Conservation (phyloP, 2,329 filamentous ascomycete genomes). For the Beauveria sp. region DNA sequence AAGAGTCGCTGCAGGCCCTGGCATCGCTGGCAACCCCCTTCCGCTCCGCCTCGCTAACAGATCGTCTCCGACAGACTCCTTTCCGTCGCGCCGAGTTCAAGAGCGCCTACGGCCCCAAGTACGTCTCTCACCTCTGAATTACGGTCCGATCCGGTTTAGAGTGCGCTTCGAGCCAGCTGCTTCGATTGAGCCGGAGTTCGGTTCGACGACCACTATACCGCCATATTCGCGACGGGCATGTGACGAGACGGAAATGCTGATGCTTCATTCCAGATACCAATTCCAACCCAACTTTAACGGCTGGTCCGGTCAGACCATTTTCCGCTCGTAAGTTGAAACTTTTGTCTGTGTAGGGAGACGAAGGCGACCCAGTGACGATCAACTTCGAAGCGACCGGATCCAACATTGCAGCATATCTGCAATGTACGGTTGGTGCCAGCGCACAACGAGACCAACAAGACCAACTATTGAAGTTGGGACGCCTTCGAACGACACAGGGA, state of each 20-base stretch:
- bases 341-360: neutral
- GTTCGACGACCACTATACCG: neutral
- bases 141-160: neutral
- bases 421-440: too few species aligned
- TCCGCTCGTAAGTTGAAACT: constrained; percentile 42
- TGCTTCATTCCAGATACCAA: constrained; percentile 42
- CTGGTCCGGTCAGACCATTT: constrained; percentile 39
- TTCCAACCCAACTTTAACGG: constrained; percentile 49
- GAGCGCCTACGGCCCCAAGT: constrained; percentile 61
- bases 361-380: neutral
- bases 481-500: neutral
- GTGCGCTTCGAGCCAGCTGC: neutral
- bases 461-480: neutral
- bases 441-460: neutral
- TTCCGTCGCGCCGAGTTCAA: constrained; percentile 44
- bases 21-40: neutral
- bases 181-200: neutral
- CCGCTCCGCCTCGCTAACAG: constrained; percentile 13
- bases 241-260: constrained; percentile 19
- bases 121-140: constrained; percentile 23
- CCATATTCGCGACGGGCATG: neutral
- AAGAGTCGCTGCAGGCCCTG: neutral
- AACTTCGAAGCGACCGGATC: neutral
- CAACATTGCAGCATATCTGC: neutral
- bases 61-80: constrained; percentile 32